These are phyloP conservation scores for Phytophthora cryptogea DNA, from an alignment of 352 stramenopile species.

Conservation along the genomic window DNA sequence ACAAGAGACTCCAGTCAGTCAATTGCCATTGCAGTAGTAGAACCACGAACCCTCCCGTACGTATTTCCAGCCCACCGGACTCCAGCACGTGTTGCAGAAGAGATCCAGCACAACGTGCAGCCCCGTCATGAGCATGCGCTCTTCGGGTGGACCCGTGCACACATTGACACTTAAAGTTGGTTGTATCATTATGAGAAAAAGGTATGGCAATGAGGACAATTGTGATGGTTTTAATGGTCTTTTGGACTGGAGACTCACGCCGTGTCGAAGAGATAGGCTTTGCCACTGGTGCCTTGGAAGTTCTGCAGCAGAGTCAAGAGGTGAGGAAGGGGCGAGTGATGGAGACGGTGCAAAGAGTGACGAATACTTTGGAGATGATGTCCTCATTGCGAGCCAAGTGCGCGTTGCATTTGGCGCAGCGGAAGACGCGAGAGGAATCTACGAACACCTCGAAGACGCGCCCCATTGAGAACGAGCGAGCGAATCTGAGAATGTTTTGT, in stretches of 20 bases:
- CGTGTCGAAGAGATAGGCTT: conserved; percentile 93
- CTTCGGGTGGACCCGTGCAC: conserved; percentile 81
- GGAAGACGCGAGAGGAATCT: conserved; percentile 90
- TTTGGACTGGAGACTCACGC: conserved; percentile 40
- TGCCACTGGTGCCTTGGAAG: conserved; percentile 82
- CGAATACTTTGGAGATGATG: conserved; percentile 93
- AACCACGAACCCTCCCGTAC: conserved; percentile 27
- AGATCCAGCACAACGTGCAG: conserved; percentile 94
- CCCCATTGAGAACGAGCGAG: conserved; percentile 46
- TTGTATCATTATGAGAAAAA: conserved; percentile 3
- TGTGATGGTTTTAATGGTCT: background rate
- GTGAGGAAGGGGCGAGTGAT: background rate
- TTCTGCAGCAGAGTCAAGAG: conserved; percentile 42
- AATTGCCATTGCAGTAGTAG: conserved; percentile 8
- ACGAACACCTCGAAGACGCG: conserved; percentile 92
- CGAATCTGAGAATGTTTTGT: background rate
- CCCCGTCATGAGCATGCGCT: conserved; percentile 94
- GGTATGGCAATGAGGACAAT: conserved; percentile 1
- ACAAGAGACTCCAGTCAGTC: conserved; percentile 1
- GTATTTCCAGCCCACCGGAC: conserved; percentile 95
- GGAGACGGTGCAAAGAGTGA: background rate
- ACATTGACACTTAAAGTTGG: conserved; percentile 82
- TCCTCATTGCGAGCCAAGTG: conserved; percentile 92
- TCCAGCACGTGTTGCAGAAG: conserved; percentile 93
- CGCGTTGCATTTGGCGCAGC: conserved; percentile 90